Evolutionary conservation across 176 grass and related monocot genomes (phyloP).

Genomic region (Hyparrhenia diplandra): DNA sequence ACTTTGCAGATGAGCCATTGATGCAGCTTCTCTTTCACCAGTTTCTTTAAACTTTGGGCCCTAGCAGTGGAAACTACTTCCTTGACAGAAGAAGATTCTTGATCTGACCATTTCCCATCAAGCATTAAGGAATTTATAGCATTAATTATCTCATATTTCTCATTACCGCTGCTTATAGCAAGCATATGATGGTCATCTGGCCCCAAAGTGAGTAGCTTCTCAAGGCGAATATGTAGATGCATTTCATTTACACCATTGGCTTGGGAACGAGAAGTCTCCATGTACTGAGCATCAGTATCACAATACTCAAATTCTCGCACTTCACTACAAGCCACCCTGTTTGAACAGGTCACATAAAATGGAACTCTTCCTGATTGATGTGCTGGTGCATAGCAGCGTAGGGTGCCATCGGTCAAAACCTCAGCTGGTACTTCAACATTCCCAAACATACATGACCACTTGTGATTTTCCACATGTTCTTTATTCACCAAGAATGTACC

Average conservation of each 20-base stretch:
- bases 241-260: constrained; percentile 55
- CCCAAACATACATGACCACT: constrained; percentile 96
- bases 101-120: constrained; percentile 46
- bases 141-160: constrained; percentile 40
- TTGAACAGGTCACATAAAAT: constrained; percentile 83
- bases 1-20: constrained; percentile 73
- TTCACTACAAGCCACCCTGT: constrained; percentile 84
- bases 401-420: constrained; percentile 62
- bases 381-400: constrained; percentile 62
- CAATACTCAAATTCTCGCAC: constrained; percentile 79
- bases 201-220: constrained; percentile 65
- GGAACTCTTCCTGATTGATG: constrained; percentile 63
- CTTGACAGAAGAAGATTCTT: constrained; percentile 4
- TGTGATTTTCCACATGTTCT: constrained; percentile 48
- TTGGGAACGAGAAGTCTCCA: constrained; percentile 38
- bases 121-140: constrained; percentile 59
- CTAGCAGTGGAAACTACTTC: constrained; percentile 30
- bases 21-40: constrained; percentile 79
- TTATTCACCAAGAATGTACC: constrained; percentile 70
- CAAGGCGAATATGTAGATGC: constrained; percentile 69
- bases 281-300: constrained; percentile 31
- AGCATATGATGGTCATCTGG: constrained; percentile 28
- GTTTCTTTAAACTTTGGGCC: constrained; percentile 51
- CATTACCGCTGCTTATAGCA: constrained; percentile 30
- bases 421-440: constrained; percentile 83